A percentile compares a stretch with the other conserved stretches of the same genome.
phyloP scores from a whole-genome alignment of 768 basidiomycete species.

The Boletus speciosus region DNA sequence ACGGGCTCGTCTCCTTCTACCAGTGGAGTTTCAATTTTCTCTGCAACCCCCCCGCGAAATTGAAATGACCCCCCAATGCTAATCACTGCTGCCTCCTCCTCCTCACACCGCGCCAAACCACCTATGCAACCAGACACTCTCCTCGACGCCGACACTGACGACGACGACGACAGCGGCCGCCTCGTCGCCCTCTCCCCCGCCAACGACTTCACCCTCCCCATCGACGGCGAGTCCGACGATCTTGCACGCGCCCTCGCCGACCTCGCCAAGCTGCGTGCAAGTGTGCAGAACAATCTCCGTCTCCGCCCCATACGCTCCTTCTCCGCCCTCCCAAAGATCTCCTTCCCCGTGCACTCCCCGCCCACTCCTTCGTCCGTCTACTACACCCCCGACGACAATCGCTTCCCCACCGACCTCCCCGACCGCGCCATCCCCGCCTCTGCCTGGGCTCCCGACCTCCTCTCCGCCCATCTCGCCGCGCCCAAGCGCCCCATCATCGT shows the following conservation, averaged over 20 bases:
- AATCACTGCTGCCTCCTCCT: slow-evolving; percentile 18
- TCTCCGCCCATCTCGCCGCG: slow-evolving; percentile 49
- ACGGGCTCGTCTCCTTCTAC: not conserved
- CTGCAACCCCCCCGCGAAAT: slow-evolving; percentile 13
- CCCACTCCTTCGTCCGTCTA: slow-evolving; percentile 48
- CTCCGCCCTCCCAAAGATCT: slow-evolving; percentile 46
- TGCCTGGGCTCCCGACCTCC: slow-evolving; percentile 40
- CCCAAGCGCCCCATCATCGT: slow-evolving; percentile 62
- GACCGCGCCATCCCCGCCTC: slow-evolving; percentile 32
- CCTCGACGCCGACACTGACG: not conserved
- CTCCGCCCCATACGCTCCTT: slow-evolving; percentile 72
- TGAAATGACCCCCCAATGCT: slow-evolving; percentile 14
- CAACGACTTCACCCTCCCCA: slow-evolving; percentile 19
- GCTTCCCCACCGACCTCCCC: slow-evolving; percentile 12
- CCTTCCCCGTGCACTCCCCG: slow-evolving; percentile 15
- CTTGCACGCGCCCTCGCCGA: slow-evolving; percentile 63
- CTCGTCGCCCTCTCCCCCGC: slow-evolving; percentile 32
- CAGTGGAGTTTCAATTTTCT: slow-evolving; percentile 25
- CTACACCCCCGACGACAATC: slow-evolving; percentile 48
- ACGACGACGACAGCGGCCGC: slow-evolving; percentile 10
- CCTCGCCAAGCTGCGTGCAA: slow-evolving; percentile 66
- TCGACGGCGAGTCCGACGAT: slow-evolving; percentile 44
- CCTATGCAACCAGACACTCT: slow-evolving; percentile 1
- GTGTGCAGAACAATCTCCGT: slow-evolving; percentile 72
- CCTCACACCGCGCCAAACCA: slow-evolving; percentile 1